A percentile compares a stretch with the other conserved stretches of the same genome.
Conservation (phyloP, 108 stramenopile genomes). For the Conticribra guillardii region DNA sequence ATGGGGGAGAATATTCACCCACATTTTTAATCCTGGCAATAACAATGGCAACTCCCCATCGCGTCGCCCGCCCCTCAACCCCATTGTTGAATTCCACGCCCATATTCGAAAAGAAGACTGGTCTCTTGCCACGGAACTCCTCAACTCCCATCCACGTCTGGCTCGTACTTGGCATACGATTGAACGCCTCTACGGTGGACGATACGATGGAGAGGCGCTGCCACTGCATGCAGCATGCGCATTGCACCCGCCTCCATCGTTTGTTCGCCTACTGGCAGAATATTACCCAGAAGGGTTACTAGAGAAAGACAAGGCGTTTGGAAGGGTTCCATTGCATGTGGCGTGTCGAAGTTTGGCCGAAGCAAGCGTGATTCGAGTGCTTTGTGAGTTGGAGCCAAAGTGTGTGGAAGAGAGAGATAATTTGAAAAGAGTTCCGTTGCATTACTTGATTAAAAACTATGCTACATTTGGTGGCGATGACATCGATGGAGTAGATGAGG, state of each 20-base stretch:
- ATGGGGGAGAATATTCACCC: background rate
- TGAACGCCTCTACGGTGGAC: conserved; percentile 38
- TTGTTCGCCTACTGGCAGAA: conserved; percentile 15
- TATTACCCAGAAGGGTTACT: conserved; percentile 32
- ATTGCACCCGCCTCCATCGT: conserved; percentile 33
- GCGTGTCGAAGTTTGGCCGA: conserved; percentile 44
- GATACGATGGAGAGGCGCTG: conserved; percentile 31
- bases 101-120: conserved; percentile 44
- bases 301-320: conserved; percentile 44
- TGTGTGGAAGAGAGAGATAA: conserved; percentile 39
- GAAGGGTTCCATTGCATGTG: conserved; percentile 39
- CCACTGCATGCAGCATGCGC: conserved; percentile 43
- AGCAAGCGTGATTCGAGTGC: conserved; percentile 33
- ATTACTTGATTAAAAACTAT: conserved; percentile 50
- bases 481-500: background rate
- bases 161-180: conserved; percentile 37
- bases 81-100: conserved; percentile 26
- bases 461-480: conserved; percentile 21
- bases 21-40: conserved; percentile 4
- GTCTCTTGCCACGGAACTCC: conserved; percentile 36
- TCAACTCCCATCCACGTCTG: conserved; percentile 24
- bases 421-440: conserved; percentile 32
- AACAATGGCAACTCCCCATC: background rate
- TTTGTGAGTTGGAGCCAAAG: conserved; percentile 40
- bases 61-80: background rate